phyloP scores from a whole-genome alignment of 192 early-diverging fungal species.

The Linnemannia exigua region DNA sequence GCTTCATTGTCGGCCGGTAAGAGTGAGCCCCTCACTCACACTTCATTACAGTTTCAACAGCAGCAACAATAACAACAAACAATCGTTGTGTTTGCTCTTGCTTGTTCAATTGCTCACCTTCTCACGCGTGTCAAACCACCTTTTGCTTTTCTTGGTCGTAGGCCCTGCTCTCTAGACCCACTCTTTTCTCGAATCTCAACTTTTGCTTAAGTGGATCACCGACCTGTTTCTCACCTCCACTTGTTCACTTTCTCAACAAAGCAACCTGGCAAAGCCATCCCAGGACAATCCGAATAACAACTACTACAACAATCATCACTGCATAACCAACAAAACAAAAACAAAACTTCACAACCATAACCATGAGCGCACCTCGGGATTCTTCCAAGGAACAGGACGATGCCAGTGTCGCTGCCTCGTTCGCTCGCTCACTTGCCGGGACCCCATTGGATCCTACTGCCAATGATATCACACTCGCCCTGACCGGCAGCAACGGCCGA shows the following conservation, averaged over 20 bases:
- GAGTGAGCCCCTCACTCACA: background rate
- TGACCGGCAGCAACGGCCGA: slow-evolving; percentile 8
- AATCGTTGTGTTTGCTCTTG: background rate
- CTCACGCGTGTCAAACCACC: slow-evolving; percentile 1
- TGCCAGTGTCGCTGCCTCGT: slow-evolving; percentile 34
- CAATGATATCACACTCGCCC: slow-evolving; percentile 32
- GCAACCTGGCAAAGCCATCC: background rate
- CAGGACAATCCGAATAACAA: background rate
- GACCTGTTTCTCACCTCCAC: background rate
- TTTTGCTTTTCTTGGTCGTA: background rate
- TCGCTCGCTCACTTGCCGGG: slow-evolving; percentile 51
- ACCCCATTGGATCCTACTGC: slow-evolving; percentile 35
- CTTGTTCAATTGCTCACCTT: slow-evolving; percentile 5
- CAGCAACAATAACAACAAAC: background rate
- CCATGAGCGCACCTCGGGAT: slow-evolving; percentile 52
- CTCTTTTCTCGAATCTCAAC: slow-evolving; percentile 6
- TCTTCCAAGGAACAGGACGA: slow-evolving; percentile 49
- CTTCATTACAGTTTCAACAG: background rate
- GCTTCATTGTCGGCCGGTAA: background rate
- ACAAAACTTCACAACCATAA: background rate
- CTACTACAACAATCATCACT: background rate
- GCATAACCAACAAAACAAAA: background rate
- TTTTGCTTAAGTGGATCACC: slow-evolving; percentile 5
- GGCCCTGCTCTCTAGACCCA: background rate
- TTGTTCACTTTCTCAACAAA: background rate